A percentile compares a stretch with the other conserved stretches of the same genome.
Evolutionary conservation across 2,329 filamentous ascomycete species (phyloP).

Genomic region (Apiospora hydei): DNA sequence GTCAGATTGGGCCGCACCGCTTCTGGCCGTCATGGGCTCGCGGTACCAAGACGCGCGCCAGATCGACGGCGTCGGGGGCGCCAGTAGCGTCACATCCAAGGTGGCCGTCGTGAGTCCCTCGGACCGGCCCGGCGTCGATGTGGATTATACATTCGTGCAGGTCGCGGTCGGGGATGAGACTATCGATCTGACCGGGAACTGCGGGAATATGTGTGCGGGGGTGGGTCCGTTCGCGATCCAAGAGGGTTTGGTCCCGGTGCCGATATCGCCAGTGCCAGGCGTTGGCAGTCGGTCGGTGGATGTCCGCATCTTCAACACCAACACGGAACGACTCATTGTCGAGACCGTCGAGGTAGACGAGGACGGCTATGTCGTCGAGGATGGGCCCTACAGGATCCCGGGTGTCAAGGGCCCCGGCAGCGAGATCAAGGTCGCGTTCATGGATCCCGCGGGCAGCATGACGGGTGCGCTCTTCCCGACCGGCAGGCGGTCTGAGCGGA

Average conservation of each 20-base stretch:
- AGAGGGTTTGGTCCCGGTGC: conserved; percentile 47
- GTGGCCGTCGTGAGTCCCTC: conserved; percentile 61
- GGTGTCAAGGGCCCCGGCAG: conserved; percentile 63
- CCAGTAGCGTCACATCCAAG: conserved; percentile 67
- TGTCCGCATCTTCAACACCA: conserved; percentile 65
- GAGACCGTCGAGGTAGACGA: conserved; percentile 59
- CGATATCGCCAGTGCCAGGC: neutral
- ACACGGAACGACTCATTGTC: conserved; percentile 64
- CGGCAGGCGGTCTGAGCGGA: conserved; percentile 53
- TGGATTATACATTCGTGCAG: conserved; percentile 70
- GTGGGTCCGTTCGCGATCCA: conserved; percentile 68
- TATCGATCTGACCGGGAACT: conserved; percentile 67
- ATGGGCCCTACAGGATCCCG: conserved; percentile 63
- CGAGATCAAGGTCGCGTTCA: conserved; percentile 64
- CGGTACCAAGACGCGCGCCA: conserved; percentile 63
- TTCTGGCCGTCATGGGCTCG: conserved; percentile 61
- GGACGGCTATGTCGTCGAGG: conserved; percentile 53
- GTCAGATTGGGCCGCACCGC: conserved; percentile 58
- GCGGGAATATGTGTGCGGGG: conserved; percentile 68
- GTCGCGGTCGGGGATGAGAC: conserved; percentile 62
- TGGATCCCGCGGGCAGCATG: conserved; percentile 66
- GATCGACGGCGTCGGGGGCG: conserved; percentile 69
- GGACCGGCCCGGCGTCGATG: conserved; percentile 52
- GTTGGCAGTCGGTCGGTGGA: conserved; percentile 29
- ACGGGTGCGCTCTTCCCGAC: conserved; percentile 67